Conservation (phyloP, 148 eudicot species). For the Persicaria maculosa region DNA sequence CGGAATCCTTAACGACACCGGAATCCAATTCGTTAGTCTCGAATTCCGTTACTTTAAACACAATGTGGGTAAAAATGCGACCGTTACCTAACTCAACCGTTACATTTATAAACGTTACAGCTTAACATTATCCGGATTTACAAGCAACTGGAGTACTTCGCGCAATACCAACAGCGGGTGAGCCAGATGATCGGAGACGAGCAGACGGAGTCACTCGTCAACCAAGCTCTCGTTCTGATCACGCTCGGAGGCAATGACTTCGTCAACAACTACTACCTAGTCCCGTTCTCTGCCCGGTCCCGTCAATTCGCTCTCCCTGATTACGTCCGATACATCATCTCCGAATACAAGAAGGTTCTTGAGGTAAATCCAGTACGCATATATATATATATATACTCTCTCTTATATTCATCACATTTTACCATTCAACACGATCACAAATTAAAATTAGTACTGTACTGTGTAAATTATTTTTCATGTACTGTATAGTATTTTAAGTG, state of each 20-base stretch:
- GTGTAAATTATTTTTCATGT: too few species aligned
- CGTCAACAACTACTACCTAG: constrained; percentile 51
- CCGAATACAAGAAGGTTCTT: constrained; percentile 45
- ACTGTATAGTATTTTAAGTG: too few species aligned
- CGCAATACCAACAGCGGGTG: constrained; percentile 39
- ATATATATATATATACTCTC: too few species aligned
- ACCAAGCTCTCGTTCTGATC: constrained; percentile 41
- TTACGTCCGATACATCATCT: constrained; percentile 34
- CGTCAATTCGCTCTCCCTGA: constrained; percentile 35
- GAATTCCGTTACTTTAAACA: background rate
- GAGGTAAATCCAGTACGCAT: constrained; percentile 20
- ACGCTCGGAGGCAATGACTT: constrained; percentile 65
- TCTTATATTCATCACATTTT: too few species aligned
- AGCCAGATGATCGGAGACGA: constrained; percentile 28
- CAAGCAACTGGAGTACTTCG: constrained; percentile 35
- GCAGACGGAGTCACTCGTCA: constrained; percentile 30
- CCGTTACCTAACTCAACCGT: background rate
- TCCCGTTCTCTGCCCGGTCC: constrained; percentile 41
- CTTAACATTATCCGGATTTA: constrained; percentile 41
- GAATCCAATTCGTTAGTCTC: constrained; percentile 26
- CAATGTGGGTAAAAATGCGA: too few species aligned
- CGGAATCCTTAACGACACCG: constrained; percentile 72
- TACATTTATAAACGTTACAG: constrained; percentile 18
- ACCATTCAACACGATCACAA: too few species aligned
- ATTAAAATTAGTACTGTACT: too few species aligned